phyloP scores from a whole-genome alignment of 2,329 filamentous ascomycete species.

The Sclerotinia minor region DNA sequence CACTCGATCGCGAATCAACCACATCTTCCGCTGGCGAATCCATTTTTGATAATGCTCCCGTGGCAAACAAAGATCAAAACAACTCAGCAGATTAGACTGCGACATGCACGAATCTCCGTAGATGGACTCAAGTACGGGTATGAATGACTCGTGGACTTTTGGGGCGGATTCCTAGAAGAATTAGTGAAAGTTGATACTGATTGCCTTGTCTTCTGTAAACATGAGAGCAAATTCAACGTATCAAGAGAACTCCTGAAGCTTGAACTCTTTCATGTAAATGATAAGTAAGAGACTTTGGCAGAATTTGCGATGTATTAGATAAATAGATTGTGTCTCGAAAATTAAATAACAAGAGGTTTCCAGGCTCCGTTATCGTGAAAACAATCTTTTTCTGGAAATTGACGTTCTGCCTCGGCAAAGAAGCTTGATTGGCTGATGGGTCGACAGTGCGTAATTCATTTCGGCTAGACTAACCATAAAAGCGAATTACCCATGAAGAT shows the following conservation, averaged over 20 bases:
- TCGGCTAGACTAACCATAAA: background rate
- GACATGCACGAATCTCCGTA: background rate
- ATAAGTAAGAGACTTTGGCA: background rate
- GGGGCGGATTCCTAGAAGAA: conserved; percentile 15
- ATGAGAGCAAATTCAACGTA: background rate
- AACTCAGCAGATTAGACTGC: background rate
- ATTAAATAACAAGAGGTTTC: background rate
- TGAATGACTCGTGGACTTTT: background rate
- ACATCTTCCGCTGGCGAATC: conserved; percentile 12
- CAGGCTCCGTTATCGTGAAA: background rate
- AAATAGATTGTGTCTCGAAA: background rate
- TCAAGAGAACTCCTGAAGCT: background rate
- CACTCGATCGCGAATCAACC: conserved; percentile 21
- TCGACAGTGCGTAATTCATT: background rate
- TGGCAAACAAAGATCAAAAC: background rate
- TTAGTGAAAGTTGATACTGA: conserved; percentile 20
- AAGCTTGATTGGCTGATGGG: background rate
- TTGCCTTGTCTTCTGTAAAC: background rate
- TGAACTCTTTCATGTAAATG: background rate
- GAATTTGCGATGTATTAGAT: background rate
- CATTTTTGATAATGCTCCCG: conserved; percentile 6
- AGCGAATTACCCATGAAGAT: background rate
- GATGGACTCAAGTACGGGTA: background rate
- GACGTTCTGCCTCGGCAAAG: background rate
- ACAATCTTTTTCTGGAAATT: conserved; percentile 13